A percentile compares a stretch with the other conserved stretches of the same genome.
Evolutionary conservation across 768 basidiomycete species (phyloP).

Genomic region (Suillus decipiens): DNA sequence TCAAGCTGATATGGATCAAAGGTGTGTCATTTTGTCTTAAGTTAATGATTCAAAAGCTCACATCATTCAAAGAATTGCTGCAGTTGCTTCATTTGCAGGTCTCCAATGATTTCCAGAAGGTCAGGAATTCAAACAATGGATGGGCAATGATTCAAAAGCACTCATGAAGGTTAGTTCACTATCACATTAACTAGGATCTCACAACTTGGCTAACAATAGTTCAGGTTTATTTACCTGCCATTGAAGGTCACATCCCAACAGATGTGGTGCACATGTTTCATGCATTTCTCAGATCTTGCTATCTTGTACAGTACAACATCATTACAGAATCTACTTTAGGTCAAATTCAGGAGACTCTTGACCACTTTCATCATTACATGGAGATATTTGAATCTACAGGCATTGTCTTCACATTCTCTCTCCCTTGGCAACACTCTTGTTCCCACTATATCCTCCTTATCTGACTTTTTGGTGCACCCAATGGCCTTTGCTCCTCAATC

Average conservation of each 20-base stretch:
- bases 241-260: not conserved
- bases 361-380: no score
- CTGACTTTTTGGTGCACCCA: conserved; percentile 25
- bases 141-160: not conserved
- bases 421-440: conserved; percentile 35
- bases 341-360: no score
- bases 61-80: not conserved
- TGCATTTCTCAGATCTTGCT: not conserved
- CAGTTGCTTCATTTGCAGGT: not conserved
- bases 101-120: not conserved
- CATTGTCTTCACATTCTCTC: conserved; percentile 22
- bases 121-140: not conserved
- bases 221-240: not conserved
- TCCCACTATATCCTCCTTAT: conserved; percentile 28
- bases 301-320: not conserved
- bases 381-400: not conserved
- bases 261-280: not conserved
- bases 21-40: accelerated
- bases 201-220: no score
- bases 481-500: conserved; percentile 28
- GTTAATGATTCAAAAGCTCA: not conserved
- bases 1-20: not conserved
- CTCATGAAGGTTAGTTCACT: not conserved
- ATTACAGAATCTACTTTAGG: no score
- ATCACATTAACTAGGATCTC: no score